These are phyloP conservation scores for Tilletia walkeri DNA, from an alignment of 1,284 basidiomycete species.

Conservation along the genomic window DNA sequence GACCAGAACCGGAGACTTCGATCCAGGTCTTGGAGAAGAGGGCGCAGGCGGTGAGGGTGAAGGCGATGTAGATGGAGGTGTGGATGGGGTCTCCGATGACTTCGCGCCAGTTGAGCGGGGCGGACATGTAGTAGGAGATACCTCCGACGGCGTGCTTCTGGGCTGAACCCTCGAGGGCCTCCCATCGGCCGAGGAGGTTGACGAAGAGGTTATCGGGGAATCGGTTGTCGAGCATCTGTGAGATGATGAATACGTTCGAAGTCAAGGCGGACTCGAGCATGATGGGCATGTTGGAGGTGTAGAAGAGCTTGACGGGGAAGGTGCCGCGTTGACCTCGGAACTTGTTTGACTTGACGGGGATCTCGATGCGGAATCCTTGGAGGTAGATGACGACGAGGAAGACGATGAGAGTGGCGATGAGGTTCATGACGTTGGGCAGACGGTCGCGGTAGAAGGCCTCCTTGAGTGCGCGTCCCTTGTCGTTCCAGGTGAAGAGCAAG, in stretches of 20 bases:
- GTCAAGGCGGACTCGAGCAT: slow-evolving; percentile 95
- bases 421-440: slow-evolving; percentile 96
- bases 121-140: slow-evolving; percentile 95
- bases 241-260: slow-evolving; percentile 91
- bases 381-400: slow-evolving; percentile 96
- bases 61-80: slow-evolving; percentile 83
- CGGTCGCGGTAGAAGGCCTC: slow-evolving; percentile 98
- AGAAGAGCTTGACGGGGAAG: slow-evolving; percentile 98
- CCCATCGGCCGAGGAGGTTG: slow-evolving; percentile 89
- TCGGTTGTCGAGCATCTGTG: slow-evolving; percentile 82
- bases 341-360: slow-evolving; percentile 94
- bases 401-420: slow-evolving; percentile 84
- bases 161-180: slow-evolving; percentile 88
- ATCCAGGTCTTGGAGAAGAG: slow-evolving; percentile 99
- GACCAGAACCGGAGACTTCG: slow-evolving; percentile 92
- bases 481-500: slow-evolving; percentile 95
- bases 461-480: slow-evolving; percentile 92
- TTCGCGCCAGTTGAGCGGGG: slow-evolving; percentile 83
- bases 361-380: slow-evolving; percentile 97
- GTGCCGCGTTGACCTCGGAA: slow-evolving; percentile 91
- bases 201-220: slow-evolving; percentile 92
- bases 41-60: slow-evolving; percentile 91
- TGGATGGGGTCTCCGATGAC: slow-evolving; percentile 90
- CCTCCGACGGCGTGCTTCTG: slow-evolving; percentile 90
- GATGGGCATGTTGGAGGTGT: slow-evolving; percentile 99